Conservation (phyloP, 495 filamentous ascomycete species). For the Xylaria acuta region DNA sequence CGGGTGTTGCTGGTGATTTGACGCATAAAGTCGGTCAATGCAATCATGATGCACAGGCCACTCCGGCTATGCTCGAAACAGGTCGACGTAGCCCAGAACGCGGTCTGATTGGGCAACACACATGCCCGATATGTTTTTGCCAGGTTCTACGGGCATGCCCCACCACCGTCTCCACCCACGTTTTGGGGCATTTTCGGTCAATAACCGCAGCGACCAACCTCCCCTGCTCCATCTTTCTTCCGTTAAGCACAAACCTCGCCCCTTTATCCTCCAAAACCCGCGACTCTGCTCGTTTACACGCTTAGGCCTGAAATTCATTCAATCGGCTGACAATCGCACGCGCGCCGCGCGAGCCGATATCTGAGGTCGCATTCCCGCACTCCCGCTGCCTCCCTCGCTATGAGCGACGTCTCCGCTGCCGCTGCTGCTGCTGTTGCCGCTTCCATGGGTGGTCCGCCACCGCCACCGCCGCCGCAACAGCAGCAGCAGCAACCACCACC, state of each 20-base stretch:
- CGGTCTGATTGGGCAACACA: slow-evolving; percentile 7
- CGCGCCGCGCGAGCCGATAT: slow-evolving; percentile 18
- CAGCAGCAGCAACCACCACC: background rate
- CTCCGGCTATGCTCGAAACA: slow-evolving; percentile 31
- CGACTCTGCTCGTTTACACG: slow-evolving; percentile 42
- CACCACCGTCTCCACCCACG: slow-evolving; percentile 10
- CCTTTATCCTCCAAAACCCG: slow-evolving; percentile 45
- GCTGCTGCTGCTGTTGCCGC: slow-evolving; percentile 33
- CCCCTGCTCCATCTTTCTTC: slow-evolving; percentile 39
- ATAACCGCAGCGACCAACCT: slow-evolving; percentile 34
- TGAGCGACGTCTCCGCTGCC: slow-evolving; percentile 39
- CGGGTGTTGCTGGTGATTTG: slow-evolving; percentile 31
- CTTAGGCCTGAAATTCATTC: slow-evolving; percentile 44
- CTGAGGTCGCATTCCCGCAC: background rate
- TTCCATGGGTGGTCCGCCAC: slow-evolving; percentile 1
- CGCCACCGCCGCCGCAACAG: background rate
- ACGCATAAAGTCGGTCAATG: slow-evolving; percentile 42
- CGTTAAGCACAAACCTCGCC: slow-evolving; percentile 43
- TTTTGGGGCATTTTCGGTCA: slow-evolving; percentile 27
- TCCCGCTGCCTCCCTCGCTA: slow-evolving; percentile 12
- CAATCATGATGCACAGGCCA: slow-evolving; percentile 39
- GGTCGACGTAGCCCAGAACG: slow-evolving; percentile 1
- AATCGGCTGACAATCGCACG: slow-evolving; percentile 39
- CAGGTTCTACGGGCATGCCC: slow-evolving; percentile 5
- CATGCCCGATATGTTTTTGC: slow-evolving; percentile 7